phyloP scores from a whole-genome alignment of 2,329 filamentous ascomycete species.

The Phyllosticta citrichinensis region DNA sequence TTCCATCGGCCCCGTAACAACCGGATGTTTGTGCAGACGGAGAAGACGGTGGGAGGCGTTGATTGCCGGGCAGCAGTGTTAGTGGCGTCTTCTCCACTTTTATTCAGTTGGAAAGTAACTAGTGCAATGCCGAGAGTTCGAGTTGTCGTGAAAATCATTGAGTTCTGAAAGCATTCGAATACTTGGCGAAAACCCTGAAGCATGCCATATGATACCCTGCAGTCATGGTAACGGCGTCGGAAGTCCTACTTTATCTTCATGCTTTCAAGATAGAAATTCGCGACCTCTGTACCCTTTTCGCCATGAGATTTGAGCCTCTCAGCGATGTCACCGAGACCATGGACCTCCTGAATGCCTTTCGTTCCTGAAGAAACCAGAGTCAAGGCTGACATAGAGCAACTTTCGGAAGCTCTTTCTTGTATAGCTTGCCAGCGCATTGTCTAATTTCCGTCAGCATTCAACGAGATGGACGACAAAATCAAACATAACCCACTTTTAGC shows the following conservation, averaged over 20 bases:
- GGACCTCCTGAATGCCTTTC: slow-evolving; percentile 1
- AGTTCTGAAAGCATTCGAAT: no score
- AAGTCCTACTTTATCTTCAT: slow-evolving; percentile 2
- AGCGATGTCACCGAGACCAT: slow-evolving; percentile 6
- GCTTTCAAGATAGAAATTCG: slow-evolving; percentile 5
- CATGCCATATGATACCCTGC: background rate
- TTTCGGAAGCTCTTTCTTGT: slow-evolving; percentile 1
- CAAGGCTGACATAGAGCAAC: background rate
- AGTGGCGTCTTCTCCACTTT: no score
- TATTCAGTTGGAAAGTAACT: no score
- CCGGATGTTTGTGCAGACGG: no score
- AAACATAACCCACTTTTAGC: slow-evolving; percentile 1
- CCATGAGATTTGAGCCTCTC: background rate
- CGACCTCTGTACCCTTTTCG: background rate
- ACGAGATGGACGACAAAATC: background rate
- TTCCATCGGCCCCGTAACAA: no score
- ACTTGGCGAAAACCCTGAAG: no score
- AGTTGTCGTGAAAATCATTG: no score
- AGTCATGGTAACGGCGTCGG: background rate
- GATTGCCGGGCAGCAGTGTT: no score
- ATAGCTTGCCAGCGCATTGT: slow-evolving; percentile 10
- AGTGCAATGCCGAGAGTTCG: no score
- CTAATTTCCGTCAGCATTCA: background rate
- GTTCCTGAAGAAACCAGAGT: background rate
- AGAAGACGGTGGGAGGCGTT: no score